Conservation (phyloP, 768 basidiomycete species). For the Podaxis sp. region DNA sequence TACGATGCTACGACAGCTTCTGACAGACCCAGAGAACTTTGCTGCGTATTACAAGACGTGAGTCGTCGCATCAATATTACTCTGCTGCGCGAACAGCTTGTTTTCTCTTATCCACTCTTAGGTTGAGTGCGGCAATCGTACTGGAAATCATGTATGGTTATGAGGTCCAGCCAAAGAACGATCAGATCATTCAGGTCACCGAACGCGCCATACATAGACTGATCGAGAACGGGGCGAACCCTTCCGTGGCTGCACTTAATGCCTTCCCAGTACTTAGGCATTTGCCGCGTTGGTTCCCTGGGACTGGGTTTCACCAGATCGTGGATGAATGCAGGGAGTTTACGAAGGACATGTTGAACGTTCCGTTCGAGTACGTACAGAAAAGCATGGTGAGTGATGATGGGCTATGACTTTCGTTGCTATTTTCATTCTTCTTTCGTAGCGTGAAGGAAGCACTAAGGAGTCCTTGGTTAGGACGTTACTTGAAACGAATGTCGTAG, state of each 20-base stretch:
- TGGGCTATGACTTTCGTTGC: not conserved
- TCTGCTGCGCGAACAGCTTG: not conserved
- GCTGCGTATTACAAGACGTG: constrained; percentile 5
- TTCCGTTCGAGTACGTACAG: constrained; percentile 18
- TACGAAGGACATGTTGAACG: constrained; percentile 16
- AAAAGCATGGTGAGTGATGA: constrained; percentile 16
- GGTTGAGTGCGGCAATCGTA: constrained; percentile 1
- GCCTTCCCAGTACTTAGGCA: constrained; percentile 22
- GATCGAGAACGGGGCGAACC: constrained; percentile 15
- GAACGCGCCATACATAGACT: constrained; percentile 16
- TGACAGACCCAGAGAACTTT: constrained; percentile 1
- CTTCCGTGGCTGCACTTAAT: constrained; percentile 21
- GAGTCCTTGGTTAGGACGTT: constrained; percentile 6
- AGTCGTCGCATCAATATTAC: not conserved
- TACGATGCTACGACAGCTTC: not conserved
- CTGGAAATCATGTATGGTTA: constrained; percentile 29
- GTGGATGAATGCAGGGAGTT: constrained; percentile 13
- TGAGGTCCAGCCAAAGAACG: constrained; percentile 18
- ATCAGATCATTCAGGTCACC: constrained; percentile 19
- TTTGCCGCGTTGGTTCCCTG: constrained; percentile 28
- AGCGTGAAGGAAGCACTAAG: constrained; percentile 11
- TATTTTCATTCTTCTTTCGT: not conserved
- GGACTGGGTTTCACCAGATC: constrained; percentile 21
- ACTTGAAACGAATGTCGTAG: constrained; percentile 6
- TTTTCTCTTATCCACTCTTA: not conserved